A percentile compares a stretch with the other conserved stretches of the same genome.
Conservation (phyloP, 495 filamentous ascomycete species). For the Evansstolkia leycettana region DNA sequence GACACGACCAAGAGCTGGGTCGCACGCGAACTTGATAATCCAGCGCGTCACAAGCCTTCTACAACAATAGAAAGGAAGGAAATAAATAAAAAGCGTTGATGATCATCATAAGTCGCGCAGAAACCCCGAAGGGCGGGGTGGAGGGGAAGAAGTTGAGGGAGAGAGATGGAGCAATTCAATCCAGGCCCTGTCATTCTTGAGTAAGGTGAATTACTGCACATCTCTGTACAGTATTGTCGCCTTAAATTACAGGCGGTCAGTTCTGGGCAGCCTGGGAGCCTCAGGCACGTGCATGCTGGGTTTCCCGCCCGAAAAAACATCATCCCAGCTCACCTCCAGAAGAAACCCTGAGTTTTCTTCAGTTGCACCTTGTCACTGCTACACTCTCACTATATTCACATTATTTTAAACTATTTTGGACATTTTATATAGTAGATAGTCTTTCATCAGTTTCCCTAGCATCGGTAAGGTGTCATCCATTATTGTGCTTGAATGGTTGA, state of each 20-base stretch:
- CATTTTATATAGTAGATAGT: too few species aligned
- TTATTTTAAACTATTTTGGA: background rate
- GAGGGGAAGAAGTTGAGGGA: background rate
- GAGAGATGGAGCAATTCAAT: too few species aligned
- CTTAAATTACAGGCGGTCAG: too few species aligned
- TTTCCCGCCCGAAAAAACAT: conserved; percentile 18
- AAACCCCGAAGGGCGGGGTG: conserved; percentile 1
- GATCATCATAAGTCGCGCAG: background rate
- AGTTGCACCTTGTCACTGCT: background rate
- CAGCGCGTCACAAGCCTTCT: background rate
- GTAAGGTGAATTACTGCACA: too few species aligned
- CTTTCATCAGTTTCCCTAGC: too few species aligned
- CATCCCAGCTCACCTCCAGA: conserved; percentile 11
- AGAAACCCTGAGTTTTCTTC: conserved; percentile 1
- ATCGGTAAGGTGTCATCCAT: too few species aligned
- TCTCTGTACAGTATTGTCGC: too few species aligned
- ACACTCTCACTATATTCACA: too few species aligned
- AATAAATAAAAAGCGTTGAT: background rate
- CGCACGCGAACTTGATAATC: too few species aligned
- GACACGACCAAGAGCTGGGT: background rate
- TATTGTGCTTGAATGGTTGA: background rate
- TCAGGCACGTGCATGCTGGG: conserved; percentile 14
- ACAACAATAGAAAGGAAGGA: background rate
- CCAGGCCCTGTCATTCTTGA: background rate
- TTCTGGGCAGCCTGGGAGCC: conserved; percentile 9